Evolutionary conservation across 176 grass and related monocot species (phyloP), one percentile per base, ranked within the genome.

Genomic region (Carex pumila): DNA sequence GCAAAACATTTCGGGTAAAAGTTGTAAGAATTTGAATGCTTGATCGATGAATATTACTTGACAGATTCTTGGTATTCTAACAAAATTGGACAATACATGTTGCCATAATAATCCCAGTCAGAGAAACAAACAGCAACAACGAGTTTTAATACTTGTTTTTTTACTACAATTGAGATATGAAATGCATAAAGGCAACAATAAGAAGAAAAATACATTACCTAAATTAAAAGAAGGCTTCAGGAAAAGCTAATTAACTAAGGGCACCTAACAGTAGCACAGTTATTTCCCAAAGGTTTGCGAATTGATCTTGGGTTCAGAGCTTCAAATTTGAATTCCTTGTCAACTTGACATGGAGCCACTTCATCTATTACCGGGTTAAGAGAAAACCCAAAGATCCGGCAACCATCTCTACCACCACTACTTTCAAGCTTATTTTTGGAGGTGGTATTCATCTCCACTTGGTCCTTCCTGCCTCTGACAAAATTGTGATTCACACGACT

Each of bases 351-450:
- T 22, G 43, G 34, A 53, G 68, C 41, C 25, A 63, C 47, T 66
- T 68, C 62, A 53, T 83, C 61, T 18, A 83, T 55, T 83, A 83
- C 81, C 1, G 81, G 81, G 21, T 83, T 83, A 32, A 83, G 64
- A 63, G 22, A 83, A 13, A 83, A 83, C 43, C 81, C 81, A 18
- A 83, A 83, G 13, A 83, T 83, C 14, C 61, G 61, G 30, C 81
- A 83, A 17, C 81, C 81, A 66, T 83, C 64, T 83, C 62, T 53
- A 83, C 45, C 61, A 29, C 43, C 45, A 66, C 60, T 31, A 63
- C 13, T 83, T 83, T 65, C 61, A 32, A 66, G 5, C 62, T 7
- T 53, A 54, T 54, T 53, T 18, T 66, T 83, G 21, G 61, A 52
- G 4, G 45, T 7, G 61, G 30, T 54, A 12, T 69, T 81, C 29